Conservation (phyloP, 1,284 basidiomycete species). For the Boletus semigastroideus region DNA sequence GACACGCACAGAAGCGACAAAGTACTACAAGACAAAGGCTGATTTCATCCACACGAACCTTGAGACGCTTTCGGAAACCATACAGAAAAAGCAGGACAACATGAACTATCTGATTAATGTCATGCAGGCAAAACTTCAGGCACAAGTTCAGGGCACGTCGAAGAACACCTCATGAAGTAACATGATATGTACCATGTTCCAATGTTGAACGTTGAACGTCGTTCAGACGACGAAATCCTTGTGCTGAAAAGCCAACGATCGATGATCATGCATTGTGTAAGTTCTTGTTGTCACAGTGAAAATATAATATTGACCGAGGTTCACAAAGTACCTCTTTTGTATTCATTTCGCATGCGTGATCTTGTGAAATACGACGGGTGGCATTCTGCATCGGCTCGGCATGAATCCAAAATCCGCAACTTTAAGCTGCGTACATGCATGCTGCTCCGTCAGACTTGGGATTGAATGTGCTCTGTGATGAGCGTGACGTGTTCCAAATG, state of each 20-base stretch:
- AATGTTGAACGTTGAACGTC: neutral
- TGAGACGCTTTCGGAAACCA: conserved; percentile 80
- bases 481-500: neutral
- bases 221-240: conserved; percentile 1
- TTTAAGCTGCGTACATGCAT: conserved; percentile 9
- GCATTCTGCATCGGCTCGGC: neutral
- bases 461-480: neutral
- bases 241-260: neutral
- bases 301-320: conserved; percentile 3
- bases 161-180: conserved; percentile 23
- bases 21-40: conserved; percentile 76
- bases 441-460: neutral
- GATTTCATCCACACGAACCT: conserved; percentile 80
- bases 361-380: neutral
- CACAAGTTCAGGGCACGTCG: conserved; percentile 37
- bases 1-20: conserved; percentile 77
- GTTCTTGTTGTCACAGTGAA: neutral
- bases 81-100: conserved; percentile 89
- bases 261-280: neutral
- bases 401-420: neutral
- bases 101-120: conserved; percentile 71
- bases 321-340: neutral
- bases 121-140: conserved; percentile 76
- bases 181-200: neutral
- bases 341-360: too few relatives aligned